phyloP scores from a whole-genome alignment of 805 yeast genomes.

The Kluyveromyces wickerhamii region DNA sequence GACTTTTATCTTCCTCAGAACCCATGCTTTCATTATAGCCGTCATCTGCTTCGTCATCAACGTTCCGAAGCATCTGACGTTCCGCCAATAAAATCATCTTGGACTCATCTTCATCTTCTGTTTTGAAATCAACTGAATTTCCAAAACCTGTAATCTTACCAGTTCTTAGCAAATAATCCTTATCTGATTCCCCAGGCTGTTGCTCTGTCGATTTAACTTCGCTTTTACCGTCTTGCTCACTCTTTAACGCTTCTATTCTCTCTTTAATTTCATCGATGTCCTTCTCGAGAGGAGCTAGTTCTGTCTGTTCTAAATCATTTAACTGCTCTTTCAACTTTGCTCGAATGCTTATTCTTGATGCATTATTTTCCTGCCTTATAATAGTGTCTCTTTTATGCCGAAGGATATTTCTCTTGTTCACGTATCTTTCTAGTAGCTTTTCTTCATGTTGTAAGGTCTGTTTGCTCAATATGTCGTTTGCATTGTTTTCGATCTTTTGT shows the following conservation, averaged over 20 bases:
- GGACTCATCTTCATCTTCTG: slow-evolving; percentile 9
- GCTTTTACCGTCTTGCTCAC: slow-evolving; percentile 9
- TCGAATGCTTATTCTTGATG: slow-evolving; percentile 61
- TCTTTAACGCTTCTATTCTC: slow-evolving; percentile 33
- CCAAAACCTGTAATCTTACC: slow-evolving; percentile 96
- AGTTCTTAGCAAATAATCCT: slow-evolving; percentile 74
- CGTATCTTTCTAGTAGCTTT: slow-evolving; percentile 65
- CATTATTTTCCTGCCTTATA: slow-evolving; percentile 39
- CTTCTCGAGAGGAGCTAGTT: slow-evolving; percentile 42
- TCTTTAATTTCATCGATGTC: slow-evolving; percentile 59
- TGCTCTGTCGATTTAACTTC: slow-evolving; percentile 28
- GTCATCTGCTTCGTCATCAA: slow-evolving; percentile 13
- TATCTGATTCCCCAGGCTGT: slow-evolving; percentile 66
- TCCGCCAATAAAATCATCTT: slow-evolving; percentile 4
- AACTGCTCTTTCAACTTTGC: slow-evolving; percentile 49
- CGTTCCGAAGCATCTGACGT: slow-evolving; percentile 7
- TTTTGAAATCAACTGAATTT: slow-evolving; percentile 46
- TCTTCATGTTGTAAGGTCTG: slow-evolving; percentile 68
- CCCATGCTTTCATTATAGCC: slow-evolving; percentile 20
- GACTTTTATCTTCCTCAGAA: slow-evolving; percentile 8
- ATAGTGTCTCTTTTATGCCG: slow-evolving; percentile 39
- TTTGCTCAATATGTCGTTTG: slow-evolving; percentile 50
- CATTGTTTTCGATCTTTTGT: slow-evolving; percentile 57
- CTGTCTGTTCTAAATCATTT: slow-evolving; percentile 38
- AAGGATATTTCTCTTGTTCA: slow-evolving; percentile 38